Evolutionary conservation across 495 filamentous ascomycete species (phyloP).

Genomic region (Penicillium odoratum): DNA sequence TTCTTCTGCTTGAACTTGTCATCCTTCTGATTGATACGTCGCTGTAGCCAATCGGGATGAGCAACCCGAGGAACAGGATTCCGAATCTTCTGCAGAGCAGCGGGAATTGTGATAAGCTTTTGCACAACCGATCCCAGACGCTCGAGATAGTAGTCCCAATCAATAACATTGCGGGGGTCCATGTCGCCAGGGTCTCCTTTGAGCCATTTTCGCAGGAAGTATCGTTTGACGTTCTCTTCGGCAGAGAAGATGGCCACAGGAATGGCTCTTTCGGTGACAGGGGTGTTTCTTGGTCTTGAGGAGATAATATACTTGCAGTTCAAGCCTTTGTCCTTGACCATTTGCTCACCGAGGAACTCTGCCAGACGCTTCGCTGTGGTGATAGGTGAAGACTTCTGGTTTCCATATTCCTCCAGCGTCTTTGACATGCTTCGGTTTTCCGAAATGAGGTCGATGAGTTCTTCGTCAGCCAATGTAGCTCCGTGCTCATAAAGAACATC

Average conservation of each 20-base stretch:
- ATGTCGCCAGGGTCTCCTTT: conserved; percentile 91
- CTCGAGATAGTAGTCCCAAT: conserved; percentile 96
- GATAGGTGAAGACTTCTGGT: conserved; percentile 95
- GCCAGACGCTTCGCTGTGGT: conserved; percentile 95
- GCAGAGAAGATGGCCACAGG: conserved; percentile 98
- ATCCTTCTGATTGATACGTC: conserved; percentile 89
- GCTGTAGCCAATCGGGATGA: conserved; percentile 95
- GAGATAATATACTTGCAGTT: conserved; percentile 99
- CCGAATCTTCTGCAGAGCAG: conserved; percentile 88
- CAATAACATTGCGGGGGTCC: conserved; percentile 83
- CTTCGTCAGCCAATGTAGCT: conserved; percentile 86
- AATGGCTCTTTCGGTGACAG: conserved; percentile 91
- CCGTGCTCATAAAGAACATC: conserved; percentile 90
- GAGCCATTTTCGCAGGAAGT: conserved; percentile 92
- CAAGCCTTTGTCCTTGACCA: conserved; percentile 97
- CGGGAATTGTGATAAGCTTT: conserved; percentile 98
- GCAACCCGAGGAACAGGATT: conserved; percentile 92
- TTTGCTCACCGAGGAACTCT: conserved; percentile 95
- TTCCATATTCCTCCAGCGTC: conserved; percentile 91
- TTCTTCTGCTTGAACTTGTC: conserved; percentile 98
- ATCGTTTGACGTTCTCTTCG: conserved; percentile 79
- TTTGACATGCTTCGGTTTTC: conserved; percentile 98
- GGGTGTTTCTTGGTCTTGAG: conserved; percentile 77
- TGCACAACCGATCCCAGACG: conserved; percentile 95
- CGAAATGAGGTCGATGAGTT: conserved; percentile 97